Evolutionary conservation across 2,329 filamentous ascomycete species (phyloP), one percentile per base, ranked within the genome.

Genomic region (Nemania sp.): DNA sequence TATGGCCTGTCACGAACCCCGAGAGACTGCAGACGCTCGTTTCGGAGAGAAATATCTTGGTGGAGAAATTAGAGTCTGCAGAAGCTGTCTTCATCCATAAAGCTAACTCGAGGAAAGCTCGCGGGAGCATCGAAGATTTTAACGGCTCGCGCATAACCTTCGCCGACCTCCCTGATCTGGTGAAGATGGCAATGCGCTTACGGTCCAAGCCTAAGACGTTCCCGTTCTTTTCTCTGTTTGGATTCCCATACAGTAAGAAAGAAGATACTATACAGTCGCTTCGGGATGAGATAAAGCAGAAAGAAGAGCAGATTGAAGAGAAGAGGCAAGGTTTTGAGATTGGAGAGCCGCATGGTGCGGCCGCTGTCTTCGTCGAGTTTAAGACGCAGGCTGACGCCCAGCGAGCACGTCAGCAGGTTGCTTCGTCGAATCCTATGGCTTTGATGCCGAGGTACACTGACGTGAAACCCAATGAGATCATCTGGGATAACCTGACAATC

Each of bases 311-410:
- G 36, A 73, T 75, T 42, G 70, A 72, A 45, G 69, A 80, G 61
- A 70, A 77, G 42, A 72, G 72, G 46, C 70, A 33, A 19, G 15
- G 47, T 15, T 46, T 66, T 40, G 56, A 59, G 1, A 55, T 61
- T 12, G 52, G 56, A 3, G 56, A 63, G 5, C 60, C 62, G 14
- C 56, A 64, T 24, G 64, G 64, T 12, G 48, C 80, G 81, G 61
- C 76, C 87, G 86, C 91, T 3, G 88, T 94, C n/a, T 97, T 99
- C 65, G 89, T 99, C 60, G 92, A 97, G 68, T 99, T 96, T 67
- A 81, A 83, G 59, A 85, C 82, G 3, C 90, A 96, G 68, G 81
- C 86, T 20, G 89, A 90, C 56, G 94, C 94, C 7, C 93, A 99
- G 70, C 78, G 81, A 52, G 92, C 93, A 20, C 96, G 82, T 72